These are phyloP conservation scores for Euphorbia peplus DNA, from an alignment of 345 rosid genomes.

Conservation along the genomic window DNA sequence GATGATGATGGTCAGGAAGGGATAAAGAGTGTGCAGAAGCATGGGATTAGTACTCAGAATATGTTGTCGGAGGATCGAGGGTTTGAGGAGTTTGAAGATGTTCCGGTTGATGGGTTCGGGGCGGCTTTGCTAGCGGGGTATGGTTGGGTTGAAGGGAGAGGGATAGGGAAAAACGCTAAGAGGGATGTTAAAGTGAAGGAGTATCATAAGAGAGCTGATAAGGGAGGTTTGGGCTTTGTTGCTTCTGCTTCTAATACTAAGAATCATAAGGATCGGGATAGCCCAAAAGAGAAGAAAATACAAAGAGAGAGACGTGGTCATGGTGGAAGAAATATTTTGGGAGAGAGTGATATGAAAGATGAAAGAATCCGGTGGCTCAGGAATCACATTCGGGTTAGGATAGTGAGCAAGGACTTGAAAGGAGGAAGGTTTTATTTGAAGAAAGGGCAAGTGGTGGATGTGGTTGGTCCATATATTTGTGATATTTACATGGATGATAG, in stretches of 20 bases:
- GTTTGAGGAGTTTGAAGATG: constrained; percentile 56
- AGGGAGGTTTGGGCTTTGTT: constrained; percentile 56
- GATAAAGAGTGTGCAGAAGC: constrained; percentile 11
- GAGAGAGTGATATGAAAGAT: constrained; percentile 21
- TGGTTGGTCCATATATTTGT: constrained; percentile 64
- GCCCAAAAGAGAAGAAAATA: constrained; percentile 43
- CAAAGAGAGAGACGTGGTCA: constrained; percentile 56
- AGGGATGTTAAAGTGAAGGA: constrained; percentile 63
- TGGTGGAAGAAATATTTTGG: constrained; percentile 41
- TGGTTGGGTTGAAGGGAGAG: constrained; percentile 82
- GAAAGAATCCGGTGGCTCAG: constrained; percentile 49
- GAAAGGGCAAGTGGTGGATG: constrained; percentile 82
- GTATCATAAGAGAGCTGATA: constrained; percentile 44
- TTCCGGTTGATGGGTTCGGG: constrained; percentile 76
- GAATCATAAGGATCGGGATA: constrained; percentile 16
- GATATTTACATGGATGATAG: constrained; percentile 72
- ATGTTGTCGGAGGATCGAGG: constrained; percentile 63
- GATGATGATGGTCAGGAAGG: background rate
- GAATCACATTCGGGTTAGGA: constrained; percentile 69
- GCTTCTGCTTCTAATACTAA: background rate
- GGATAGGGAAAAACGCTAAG: constrained; percentile 74
- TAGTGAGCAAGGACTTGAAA: constrained; percentile 62
- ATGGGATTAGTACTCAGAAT: constrained; percentile 33
- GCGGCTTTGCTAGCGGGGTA: constrained; percentile 74
- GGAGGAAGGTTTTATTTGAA: constrained; percentile 73